Evolutionary conservation across 768 basidiomycete genomes (phyloP).

Genomic region (Pleurotus eryngii): DNA sequence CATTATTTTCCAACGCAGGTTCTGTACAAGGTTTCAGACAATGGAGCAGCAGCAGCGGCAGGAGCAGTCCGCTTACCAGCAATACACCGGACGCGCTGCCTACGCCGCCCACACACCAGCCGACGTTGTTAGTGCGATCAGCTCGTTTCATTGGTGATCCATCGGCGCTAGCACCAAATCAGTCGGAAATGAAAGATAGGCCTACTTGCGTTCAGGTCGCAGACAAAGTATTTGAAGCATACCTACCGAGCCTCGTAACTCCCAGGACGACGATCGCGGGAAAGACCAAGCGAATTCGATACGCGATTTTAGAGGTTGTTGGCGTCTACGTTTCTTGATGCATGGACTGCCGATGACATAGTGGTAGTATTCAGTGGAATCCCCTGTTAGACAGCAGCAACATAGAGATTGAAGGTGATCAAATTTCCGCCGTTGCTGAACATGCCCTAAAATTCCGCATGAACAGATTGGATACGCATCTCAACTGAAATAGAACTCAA

Average conservation of each 20-base stretch:
- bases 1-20: conserved; percentile 75
- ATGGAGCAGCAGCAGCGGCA: conserved; percentile 65
- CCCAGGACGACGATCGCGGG: conserved; percentile 60
- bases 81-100: neutral
- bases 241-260: conserved; percentile 74
- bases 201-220: conserved; percentile 48
- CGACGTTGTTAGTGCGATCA: conserved; percentile 61
- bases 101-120: conserved; percentile 22
- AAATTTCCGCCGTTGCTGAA: too few species aligned
- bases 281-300: conserved; percentile 71
- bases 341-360: neutral
- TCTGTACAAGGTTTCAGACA: conserved; percentile 78
- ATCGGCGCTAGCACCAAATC: conserved; percentile 29
- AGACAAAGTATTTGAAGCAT: conserved; percentile 67
- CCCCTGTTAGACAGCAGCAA: conserved; percentile 88
- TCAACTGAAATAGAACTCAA: conserved; percentile 93
- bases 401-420: conserved; percentile 71
- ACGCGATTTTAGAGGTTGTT: conserved; percentile 76
- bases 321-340: conserved; percentile 9
- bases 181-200: conserved; percentile 21
- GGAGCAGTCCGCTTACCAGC: conserved; percentile 42
- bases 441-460: neutral
- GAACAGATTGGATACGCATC: conserved; percentile 83
- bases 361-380: conserved; percentile 62
- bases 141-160: conserved; percentile 60